Evolutionary conservation across 208 protist genomes (phyloP), one percentile per base, ranked within the genome.

Genomic region (Acanthamoeba pearcei): DNA sequence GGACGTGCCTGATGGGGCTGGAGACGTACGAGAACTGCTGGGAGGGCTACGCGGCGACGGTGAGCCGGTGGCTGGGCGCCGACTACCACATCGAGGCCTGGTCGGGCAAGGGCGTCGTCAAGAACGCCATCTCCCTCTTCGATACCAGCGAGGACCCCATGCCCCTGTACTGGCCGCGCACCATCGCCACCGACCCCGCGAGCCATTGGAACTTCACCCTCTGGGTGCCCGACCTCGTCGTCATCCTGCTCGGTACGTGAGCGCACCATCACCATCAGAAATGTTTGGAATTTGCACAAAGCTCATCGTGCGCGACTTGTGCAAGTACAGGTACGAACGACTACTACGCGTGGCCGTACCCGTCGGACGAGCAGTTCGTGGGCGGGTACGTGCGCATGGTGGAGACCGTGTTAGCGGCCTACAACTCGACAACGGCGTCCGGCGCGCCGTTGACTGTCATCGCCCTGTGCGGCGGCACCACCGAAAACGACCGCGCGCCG

Each of bases 121-220:
- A 94, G 91, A 94, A 94, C 38, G 70, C 74, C 49, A 6, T 64
- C 74, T 32, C 29, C 17, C 68, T 82, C n/a, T 57, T 55, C n/a
- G 46, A 66, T 6, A 49, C 38, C 46, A 82, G 66, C 49, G 66
- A 83, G 74, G 74, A 94, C 35, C 62, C 72, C 46, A 94, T 94
- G 91, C 91, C 91, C 12, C 10, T 94, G 5, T 94, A 94, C 38
- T 94, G 91, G 91, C 89, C 89, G 24, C 91, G 91, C 74, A 22
- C 91, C n/a, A 49, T 94, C 24, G 91, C 91, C 74, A 66, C 55
- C 29, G 70, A 82, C 57, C 15, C 66, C 24, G 27, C 42, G 2
- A 53, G 29, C 13, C n/a, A 2, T 2, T 94, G 91, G 91, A 57
- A 94, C 91, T 94, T 94, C 32, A 62, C 74, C 49, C 51, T 8